A percentile compares a stretch with the other conserved stretches of the same genome.
phyloP scores from a whole-genome alignment of 257 asterid genomes.

The Capsicum baccatum region DNA sequence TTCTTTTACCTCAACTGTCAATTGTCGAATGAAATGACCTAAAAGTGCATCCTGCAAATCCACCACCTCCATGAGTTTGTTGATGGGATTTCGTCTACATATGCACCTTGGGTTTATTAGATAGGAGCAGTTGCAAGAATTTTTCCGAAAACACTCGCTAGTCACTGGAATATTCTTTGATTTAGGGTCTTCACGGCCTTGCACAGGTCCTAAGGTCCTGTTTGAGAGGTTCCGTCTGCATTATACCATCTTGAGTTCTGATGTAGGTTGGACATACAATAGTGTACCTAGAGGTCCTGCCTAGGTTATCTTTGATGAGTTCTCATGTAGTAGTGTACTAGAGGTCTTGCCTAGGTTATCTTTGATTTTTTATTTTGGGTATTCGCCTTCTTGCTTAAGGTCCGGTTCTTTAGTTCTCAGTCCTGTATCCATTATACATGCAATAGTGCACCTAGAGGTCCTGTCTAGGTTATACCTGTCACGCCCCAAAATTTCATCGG shows the following conservation, averaged over 20 bases:
- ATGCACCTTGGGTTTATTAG: neutral
- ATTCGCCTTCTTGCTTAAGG: neutral
- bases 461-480: too few relatives aligned
- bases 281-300: neutral
- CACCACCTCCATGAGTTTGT: neutral
- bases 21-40: neutral
- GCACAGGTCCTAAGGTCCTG: neutral
- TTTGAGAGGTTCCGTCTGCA: neutral
- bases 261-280: neutral
- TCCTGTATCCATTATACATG: neutral
- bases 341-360: too few relatives aligned
- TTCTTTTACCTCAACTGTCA: neutral
- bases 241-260: neutral
- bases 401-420: too few relatives aligned
- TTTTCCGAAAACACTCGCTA: neutral
- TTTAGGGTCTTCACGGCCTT: neutral
- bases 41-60: neutral
- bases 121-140: neutral
- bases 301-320: too few relatives aligned
- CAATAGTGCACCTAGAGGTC: neutral
- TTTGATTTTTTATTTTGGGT: neutral
- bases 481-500: too few relatives aligned
- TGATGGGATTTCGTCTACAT: neutral
- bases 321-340: too few relatives aligned
- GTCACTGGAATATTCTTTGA: neutral